A percentile compares a stretch with the other conserved stretches of the same genome.
These are phyloP conservation scores for Solanum corneliomulleri DNA, from an alignment of 257 asterid species.

Conservation along the genomic window DNA sequence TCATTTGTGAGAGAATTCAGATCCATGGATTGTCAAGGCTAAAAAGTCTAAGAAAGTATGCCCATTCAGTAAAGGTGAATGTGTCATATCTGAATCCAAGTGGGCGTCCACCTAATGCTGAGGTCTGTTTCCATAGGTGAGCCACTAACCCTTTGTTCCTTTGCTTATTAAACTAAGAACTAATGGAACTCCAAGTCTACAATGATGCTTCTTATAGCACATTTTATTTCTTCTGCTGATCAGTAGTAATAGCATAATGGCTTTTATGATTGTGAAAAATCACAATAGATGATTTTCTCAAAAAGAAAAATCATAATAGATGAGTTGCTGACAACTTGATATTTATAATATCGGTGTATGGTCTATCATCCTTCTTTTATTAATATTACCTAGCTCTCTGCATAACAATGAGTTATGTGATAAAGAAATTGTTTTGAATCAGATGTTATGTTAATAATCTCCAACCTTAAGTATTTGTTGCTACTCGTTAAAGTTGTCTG, in stretches of 20 bases:
- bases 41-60: constrained; percentile 44
- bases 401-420: neutral
- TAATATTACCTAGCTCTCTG: neutral
- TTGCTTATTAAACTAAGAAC: neutral
- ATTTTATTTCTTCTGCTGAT: neutral
- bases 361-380: neutral
- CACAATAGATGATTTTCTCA: neutral
- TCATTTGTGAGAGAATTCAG: constrained; percentile 59
- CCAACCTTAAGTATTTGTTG: neutral
- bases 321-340: neutral
- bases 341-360: neutral
- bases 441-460: neutral
- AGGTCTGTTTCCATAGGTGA: constrained; percentile 91
- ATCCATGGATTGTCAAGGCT: constrained; percentile 65
- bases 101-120: constrained; percentile 33
- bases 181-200: neutral
- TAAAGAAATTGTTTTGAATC: neutral
- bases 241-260: neutral
- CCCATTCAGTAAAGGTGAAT: constrained; percentile 56
- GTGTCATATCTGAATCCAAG: constrained; percentile 32
- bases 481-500: neutral
- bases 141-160: constrained; percentile 4
- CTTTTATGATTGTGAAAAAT: neutral
- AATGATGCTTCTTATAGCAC: neutral
- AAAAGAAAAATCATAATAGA: neutral